These are phyloP conservation scores for Ilyonectria robusta DNA, from an alignment of 2,329 filamentous ascomycete genomes.

Conservation along the genomic window DNA sequence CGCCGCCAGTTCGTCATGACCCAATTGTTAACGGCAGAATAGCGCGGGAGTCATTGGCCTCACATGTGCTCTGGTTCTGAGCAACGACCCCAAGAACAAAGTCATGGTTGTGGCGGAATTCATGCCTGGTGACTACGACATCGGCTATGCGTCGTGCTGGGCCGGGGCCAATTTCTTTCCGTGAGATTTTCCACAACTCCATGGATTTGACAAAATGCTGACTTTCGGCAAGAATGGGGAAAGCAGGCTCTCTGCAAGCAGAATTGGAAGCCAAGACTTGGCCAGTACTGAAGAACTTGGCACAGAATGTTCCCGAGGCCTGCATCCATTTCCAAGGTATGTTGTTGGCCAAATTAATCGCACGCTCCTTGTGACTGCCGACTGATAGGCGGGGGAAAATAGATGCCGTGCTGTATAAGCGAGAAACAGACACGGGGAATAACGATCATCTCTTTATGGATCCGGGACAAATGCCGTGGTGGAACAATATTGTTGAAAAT, in stretches of 20 bases:
- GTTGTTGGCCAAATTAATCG: conserved; percentile 1
- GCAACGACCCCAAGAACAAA: conserved; percentile 56
- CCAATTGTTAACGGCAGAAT: too few relatives aligned
- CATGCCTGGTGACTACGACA: conserved; percentile 92
- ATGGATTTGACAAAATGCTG: neutral
- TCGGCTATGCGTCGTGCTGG: conserved; percentile 91
- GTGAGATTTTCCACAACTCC: conserved; percentile 58
- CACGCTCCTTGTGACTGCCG: neutral
- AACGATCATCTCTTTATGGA: conserved; percentile 61
- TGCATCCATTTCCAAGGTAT: conserved; percentile 83
- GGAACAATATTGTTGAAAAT: conserved; percentile 69
- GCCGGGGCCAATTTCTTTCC: conserved; percentile 85
- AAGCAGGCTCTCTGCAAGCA: conserved; percentile 59
- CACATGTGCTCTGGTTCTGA: conserved; percentile 63
- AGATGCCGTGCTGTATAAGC: conserved; percentile 52
- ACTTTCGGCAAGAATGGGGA: conserved; percentile 32
- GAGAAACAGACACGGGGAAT: conserved; percentile 71
- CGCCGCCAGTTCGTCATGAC: too few relatives aligned
- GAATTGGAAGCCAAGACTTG: conserved; percentile 70
- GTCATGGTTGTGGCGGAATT: conserved; percentile 85
- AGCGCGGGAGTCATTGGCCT: conserved; percentile 64
- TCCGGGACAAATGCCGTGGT: conserved; percentile 68
- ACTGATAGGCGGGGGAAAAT: neutral
- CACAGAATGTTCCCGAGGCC: conserved; percentile 77
- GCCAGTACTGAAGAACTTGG: conserved; percentile 71